Percentiles rank a stretch among this genome's conserved stretches.
Evolutionary conservation across 352 stramenopile species (phyloP).

Genomic region (Phytophthora sojae): DNA sequence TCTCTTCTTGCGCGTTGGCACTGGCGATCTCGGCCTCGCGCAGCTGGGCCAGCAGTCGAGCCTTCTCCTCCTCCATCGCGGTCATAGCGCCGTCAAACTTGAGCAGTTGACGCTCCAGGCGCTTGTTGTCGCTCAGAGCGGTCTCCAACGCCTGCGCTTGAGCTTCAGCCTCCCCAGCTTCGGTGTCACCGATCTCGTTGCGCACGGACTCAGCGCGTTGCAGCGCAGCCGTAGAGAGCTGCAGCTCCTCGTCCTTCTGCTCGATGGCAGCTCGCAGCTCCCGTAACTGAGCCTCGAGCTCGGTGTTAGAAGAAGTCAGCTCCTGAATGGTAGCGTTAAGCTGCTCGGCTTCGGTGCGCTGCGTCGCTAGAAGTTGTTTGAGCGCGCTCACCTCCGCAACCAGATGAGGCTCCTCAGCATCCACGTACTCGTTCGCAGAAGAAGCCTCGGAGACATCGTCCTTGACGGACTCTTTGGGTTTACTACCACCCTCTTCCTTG

Average conservation of each 20-base stretch:
- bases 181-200: constrained; percentile 30
- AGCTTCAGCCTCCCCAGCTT: constrained; percentile 23
- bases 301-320: constrained; percentile 31
- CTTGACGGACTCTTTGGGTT: constrained; percentile 20
- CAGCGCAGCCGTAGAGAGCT: constrained; percentile 28
- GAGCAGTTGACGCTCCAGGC: constrained; percentile 49
- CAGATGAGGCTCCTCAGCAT: constrained; percentile 64
- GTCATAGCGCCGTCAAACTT: constrained; percentile 58
- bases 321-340: constrained; percentile 30
- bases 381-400: constrained; percentile 62
- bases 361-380: constrained; percentile 36
- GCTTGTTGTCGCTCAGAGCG: constrained; percentile 45
- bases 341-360: constrained; percentile 31
- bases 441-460: constrained; percentile 56
- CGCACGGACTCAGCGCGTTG: constrained; percentile 21
- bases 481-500: constrained; percentile 8
- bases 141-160: constrained; percentile 38
- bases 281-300: constrained; percentile 32
- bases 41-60: constrained; percentile 50
- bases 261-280: constrained; percentile 27
- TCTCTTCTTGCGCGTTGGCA: constrained; percentile 40
- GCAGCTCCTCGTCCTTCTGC: constrained; percentile 35
- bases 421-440: constrained; percentile 63
- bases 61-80: constrained; percentile 61
- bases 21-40: constrained; percentile 52